Base-by-base conservation (phyloP, 169 alveolate genomes). In the Hepatocystis sp. region DNA sequence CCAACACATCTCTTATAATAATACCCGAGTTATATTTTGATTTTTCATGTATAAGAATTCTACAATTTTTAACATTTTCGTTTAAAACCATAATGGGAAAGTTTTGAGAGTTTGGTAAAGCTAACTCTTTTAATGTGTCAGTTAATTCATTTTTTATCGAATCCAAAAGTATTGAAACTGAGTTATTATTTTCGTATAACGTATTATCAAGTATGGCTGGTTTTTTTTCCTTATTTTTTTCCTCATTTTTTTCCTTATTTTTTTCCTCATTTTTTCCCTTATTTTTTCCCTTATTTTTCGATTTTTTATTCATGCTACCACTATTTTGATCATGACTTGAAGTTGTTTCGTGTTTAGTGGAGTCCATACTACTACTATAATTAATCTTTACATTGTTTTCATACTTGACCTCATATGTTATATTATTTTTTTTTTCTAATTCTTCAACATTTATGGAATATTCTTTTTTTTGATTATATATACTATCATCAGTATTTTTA, bases 11-110 rank as follows among this genome's bases (percentile, higher is more conserved):
- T 44, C 89, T 13, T 27, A 81, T 63, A 17, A 81, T 81, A 39
- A 81, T 81, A 13, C 60, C 36, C 4, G 66, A 23, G 25, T 52
- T 36, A 42, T 61, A 49, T 3, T 49, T 65, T 0, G 89, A 81
- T 28, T 81, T 81, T 65, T 65, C 65, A 13, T 39, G 84, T 8
- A 46, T 17, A 32, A 81, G 21, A 13, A 63, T 65, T 63, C 40
- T 81, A 39, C 84, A 81, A 55, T 81, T 51, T 53, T 63, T 81
- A 8, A 81, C 56, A 28, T 66, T 47, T 28, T 81, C 89, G 46
- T 81, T 81, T 55, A 81, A 28, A 34, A 51, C 67, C 89, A 81
- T 81, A 3, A 81, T 81, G 4, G 89, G 89, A 30, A 81, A 81
- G 17, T 81, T 39, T n/a, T 49, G 39, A 21, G 89, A 81, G 49